phyloP scores from a whole-genome alignment of 1,284 basidiomycete species.

The Volvariella volvacea region DNA sequence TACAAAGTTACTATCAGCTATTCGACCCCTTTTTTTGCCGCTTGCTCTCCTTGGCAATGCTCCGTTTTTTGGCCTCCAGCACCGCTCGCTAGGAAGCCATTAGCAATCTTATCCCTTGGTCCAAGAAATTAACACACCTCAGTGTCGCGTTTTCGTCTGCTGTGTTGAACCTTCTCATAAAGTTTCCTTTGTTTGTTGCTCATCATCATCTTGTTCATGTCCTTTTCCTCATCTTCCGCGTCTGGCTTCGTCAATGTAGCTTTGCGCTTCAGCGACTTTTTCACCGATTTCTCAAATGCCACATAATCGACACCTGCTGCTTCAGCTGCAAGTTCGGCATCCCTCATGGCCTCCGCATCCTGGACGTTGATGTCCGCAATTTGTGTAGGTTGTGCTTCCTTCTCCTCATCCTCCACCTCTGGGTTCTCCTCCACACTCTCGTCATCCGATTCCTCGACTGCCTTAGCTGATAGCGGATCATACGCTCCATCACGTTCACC shows the following conservation, averaged over 20 bases:
- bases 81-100: conserved; percentile 41
- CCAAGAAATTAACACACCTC: conserved; percentile 56
- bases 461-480: conserved; percentile 46
- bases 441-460: conserved; percentile 24
- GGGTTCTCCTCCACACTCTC: conserved; percentile 23
- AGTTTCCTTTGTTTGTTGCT: conserved; percentile 95
- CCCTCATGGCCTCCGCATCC: conserved; percentile 71
- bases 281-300: conserved; percentile 76
- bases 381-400: conserved; percentile 30
- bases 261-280: conserved; percentile 56
- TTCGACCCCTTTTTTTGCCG: conserved; percentile 2
- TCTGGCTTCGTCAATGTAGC: conserved; percentile 22
- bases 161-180: conserved; percentile 94
- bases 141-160: conserved; percentile 70
- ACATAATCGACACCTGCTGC: conserved; percentile 81
- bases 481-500: conserved; percentile 79
- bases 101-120: conserved; percentile 1
- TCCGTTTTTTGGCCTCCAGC: conserved; percentile 48
- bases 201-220: conserved; percentile 99
- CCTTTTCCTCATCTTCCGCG: conserved; percentile 55
- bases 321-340: conserved; percentile 93
- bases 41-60: conserved; percentile 36
- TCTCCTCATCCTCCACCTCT: conserved; percentile 23
- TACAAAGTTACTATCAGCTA: too few relatives aligned
- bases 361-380: conserved; percentile 44